A percentile compares a stretch with the other conserved stretches of the same genome.
Conservation (phyloP, 148 eudicot species). For the Vaccinium corymbosum region DNA sequence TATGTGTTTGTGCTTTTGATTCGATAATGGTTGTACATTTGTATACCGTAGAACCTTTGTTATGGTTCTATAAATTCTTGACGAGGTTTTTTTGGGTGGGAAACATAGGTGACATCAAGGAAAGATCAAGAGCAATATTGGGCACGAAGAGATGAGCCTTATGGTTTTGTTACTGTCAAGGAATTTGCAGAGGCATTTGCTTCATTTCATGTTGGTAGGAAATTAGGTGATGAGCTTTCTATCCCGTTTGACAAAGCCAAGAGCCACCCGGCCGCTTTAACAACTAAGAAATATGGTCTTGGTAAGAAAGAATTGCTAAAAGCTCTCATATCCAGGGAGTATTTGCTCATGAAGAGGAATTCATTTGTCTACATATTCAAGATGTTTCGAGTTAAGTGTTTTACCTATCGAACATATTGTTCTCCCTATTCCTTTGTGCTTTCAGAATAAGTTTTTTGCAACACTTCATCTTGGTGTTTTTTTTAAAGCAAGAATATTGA, state of each 20-base stretch:
- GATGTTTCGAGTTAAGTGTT: slow-evolving; percentile 10
- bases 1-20: neutral
- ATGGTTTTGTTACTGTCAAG: slow-evolving; percentile 14
- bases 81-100: neutral
- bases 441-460: neutral
- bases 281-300: slow-evolving; percentile 20
- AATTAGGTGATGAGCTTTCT: slow-evolving; percentile 17
- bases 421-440: neutral
- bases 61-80: neutral
- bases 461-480: neutral
- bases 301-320: slow-evolving; percentile 18
- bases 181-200: slow-evolving; percentile 19
- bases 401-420: neutral
- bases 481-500: neutral
- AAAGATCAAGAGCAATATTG: slow-evolving; percentile 30
- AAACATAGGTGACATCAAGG: slow-evolving; percentile 19
- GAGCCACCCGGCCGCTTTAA: slow-evolving; percentile 26
- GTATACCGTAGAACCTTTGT: neutral
- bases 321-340: slow-evolving; percentile 19
- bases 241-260: slow-evolving; percentile 25
- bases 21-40: neutral
- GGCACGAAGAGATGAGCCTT: slow-evolving; percentile 5
- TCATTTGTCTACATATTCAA: slow-evolving; percentile 27
- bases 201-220: slow-evolving; percentile 18
- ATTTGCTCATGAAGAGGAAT: slow-evolving; percentile 26